These are phyloP conservation scores for Candida cerambycidarum DNA, from an alignment of 805 yeast species.

Conservation along the genomic window DNA sequence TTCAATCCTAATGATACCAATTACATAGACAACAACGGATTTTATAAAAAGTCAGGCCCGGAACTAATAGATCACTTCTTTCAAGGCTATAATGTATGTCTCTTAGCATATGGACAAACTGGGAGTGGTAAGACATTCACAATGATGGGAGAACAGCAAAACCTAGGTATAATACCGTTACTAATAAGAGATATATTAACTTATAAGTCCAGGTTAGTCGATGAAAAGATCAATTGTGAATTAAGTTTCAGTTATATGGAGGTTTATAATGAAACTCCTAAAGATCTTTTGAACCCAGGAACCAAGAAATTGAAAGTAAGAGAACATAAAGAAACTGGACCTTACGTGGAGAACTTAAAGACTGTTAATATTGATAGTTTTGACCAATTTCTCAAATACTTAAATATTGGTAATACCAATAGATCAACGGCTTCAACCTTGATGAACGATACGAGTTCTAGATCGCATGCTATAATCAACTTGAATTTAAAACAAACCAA, in stretches of 20 bases:
- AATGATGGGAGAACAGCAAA: constrained; percentile 38
- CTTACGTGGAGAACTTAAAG: constrained; percentile 66
- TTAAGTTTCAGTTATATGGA: constrained; percentile 63
- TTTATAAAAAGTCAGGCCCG: constrained; percentile 56
- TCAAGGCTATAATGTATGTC: constrained; percentile 43
- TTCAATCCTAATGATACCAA: constrained; percentile 14
- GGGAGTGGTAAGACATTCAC: constrained; percentile 44
- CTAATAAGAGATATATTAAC: constrained; percentile 55
- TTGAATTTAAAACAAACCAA: constrained; percentile 58
- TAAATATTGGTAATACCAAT: constrained; percentile 51
- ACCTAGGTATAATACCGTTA: constrained; percentile 38
- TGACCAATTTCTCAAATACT: constrained; percentile 46
- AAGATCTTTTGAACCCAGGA: constrained; percentile 45
- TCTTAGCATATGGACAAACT: constrained; percentile 45
- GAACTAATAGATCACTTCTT: constrained; percentile 53
- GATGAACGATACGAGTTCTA: constrained; percentile 69
- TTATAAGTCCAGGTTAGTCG: constrained; percentile 36
- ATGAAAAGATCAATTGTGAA: constrained; percentile 38
- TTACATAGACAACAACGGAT: constrained; percentile 49
- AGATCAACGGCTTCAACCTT: constrained; percentile 73
- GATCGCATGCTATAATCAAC: constrained; percentile 81
- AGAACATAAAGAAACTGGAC: constrained; percentile 65
- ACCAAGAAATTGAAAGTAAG: constrained; percentile 49
- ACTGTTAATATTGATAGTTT: constrained; percentile 52
- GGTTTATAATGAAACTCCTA: constrained; percentile 74